Percentiles rank a stretch among this genome's conserved stretches.
phyloP scores from a whole-genome alignment of 2,329 filamentous ascomycete species.

The Colletotrichum phormii region DNA sequence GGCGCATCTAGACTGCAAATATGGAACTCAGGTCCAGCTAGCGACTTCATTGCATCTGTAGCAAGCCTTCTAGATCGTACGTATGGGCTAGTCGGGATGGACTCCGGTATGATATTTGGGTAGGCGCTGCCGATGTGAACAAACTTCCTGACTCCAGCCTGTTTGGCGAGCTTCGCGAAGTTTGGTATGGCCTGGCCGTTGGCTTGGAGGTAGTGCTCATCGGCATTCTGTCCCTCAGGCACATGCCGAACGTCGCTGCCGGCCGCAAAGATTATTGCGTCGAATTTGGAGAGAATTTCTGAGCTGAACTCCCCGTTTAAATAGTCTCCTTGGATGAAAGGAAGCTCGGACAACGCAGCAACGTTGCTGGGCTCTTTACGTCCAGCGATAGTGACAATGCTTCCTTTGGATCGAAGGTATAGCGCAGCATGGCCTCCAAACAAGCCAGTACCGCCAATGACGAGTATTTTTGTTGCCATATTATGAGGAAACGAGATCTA shows the following conservation, averaged over 20 bases:
- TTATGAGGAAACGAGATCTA: too few species aligned
- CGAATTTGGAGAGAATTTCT: neutral
- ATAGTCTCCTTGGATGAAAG: constrained; percentile 19
- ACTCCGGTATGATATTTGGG: neutral
- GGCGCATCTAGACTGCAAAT: constrained; percentile 25
- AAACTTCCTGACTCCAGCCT: constrained; percentile 11
- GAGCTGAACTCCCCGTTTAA: neutral
- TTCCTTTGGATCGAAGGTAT: constrained; percentile 5
- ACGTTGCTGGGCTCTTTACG: constrained; percentile 1
- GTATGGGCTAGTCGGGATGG: neutral
- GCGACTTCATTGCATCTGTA: neutral
- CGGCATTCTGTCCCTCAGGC: neutral
- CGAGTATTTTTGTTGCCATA: constrained; percentile 16
- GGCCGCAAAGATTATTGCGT: constrained; percentile 25
- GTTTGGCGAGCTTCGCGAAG: constrained; percentile 1
- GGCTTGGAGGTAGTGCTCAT: constrained; percentile 11
- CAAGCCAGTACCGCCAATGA: constrained; percentile 24
- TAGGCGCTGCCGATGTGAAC: constrained; percentile 27
- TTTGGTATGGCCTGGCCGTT: constrained; percentile 19
- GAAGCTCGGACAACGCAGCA: neutral
- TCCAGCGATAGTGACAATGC: constrained; percentile 17
- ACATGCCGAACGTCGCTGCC: constrained; percentile 30
- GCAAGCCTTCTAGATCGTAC: constrained; percentile 24
- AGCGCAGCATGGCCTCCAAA: constrained; percentile 27
- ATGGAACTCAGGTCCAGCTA: neutral